Base-by-base conservation (phyloP, 1,284 basidiomycete genomes). In the Spongispora temasekensis region DNA sequence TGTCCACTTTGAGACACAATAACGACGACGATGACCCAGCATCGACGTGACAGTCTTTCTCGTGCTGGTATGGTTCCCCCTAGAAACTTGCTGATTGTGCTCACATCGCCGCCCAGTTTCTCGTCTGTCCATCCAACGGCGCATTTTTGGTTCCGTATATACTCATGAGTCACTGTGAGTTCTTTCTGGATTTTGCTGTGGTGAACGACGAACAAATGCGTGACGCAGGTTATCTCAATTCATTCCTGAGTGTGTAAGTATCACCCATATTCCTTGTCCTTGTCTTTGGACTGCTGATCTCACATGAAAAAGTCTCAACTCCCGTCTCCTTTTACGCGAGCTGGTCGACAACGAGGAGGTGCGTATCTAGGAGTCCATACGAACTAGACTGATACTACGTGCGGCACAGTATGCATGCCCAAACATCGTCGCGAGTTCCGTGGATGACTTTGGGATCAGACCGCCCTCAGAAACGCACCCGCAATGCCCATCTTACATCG, bases 161-260 rank as follows among this genome's bases (percentile, higher is more conserved):
- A 51, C 67, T 73, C 5, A 74, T 73, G 70, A 72, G 71, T 27
- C 68, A 76, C 54, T 73, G 74, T 69, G 21, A 40, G 70, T 56
- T 34, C 2, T 15, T 4, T 2, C 15, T 1, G 2, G 15, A 53
- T 40, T n/a, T 56, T 13, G 2, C 12, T 8, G n/a, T 2, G 1
- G 23, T n/a, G 1, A 28, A 5, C 19, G 44, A 15, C 52, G 15
- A 1, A 54, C 8, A 15, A 37, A 19, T 5, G 0, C 2, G 2
- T 32, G 15, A 4, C 6, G 15, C 51, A 73, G 71, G 64, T 54
- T 76, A 73, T 55, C 64, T 73, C 34, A 73, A 75, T 32, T 76
- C 74, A 4, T 75, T 76, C 35, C 44, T 73, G 37, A 74, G 73
- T 30, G 68, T 73, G 74, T 73, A 50, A 64, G 74, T 32, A 27